Base-by-base conservation (phyloP, 1,284 basidiomycete species). In the Heterobasidion parviporum region DNA sequence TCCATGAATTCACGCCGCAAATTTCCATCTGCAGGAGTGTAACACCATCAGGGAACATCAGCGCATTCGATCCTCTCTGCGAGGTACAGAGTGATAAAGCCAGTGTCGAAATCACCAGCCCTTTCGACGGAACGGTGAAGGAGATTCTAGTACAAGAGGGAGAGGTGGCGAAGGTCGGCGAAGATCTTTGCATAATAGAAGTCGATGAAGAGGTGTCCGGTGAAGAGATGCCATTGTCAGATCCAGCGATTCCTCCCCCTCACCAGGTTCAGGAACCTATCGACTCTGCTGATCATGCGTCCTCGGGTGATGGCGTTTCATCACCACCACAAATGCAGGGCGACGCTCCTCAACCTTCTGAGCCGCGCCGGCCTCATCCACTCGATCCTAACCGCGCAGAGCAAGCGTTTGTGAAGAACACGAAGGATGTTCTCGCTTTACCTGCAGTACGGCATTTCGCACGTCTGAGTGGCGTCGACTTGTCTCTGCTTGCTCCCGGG, bases 41-140 rank as follows among this genome's bases (percentile, higher is more conserved):
- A 35, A 75, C 81, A 61, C 79, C 83, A 2, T 67, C 71, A 15
- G 74, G 79, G n/a, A 65, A 66, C 0, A 77, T 97, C 0, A 77
- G 84, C 56, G 79, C 85, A 46, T 97, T 98, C 66, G 94, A 97
- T 59, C 80, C 88, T 1, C 76, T 98, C 3, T 94, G 92, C 65
- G 94, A 97, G 65, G 94, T 98, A 0, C 92, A 94, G 72, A 92
- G 88, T 60, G 94, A 98, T 78, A 98, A 98, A 71, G 90, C 90
- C 2, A 92, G 87, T 62, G 94, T 97, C 32, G 94, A 97, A 68
- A 92, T 97, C 58, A 97, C 94, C 0, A 89, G 87, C 56, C 92
- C 94, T 0, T 94, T 82, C 63, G 85, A 93, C 36, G 94, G 94
- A 2, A 75, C 81, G 35, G 75, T 97, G 49, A 83, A 77, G 57